Evolutionary conservation across 2,329 filamentous ascomycete genomes (phyloP).

Genomic region (Colletotrichum sp.): DNA sequence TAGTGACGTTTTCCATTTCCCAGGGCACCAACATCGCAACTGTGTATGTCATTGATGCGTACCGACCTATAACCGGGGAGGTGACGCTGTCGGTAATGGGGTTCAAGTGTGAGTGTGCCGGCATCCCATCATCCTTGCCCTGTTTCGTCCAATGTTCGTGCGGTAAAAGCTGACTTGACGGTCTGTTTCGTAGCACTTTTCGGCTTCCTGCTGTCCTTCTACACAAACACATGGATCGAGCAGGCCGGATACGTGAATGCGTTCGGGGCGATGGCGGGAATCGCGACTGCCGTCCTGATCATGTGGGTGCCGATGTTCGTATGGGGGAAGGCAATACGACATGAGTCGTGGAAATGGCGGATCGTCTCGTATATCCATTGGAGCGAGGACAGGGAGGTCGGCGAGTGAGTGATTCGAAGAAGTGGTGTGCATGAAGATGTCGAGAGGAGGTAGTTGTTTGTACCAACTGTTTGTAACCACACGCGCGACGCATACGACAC

Average conservation of each 20-base stretch:
- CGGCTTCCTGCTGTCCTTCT: constrained; percentile 64
- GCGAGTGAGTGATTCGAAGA: constrained; percentile 42
- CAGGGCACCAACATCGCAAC: constrained; percentile 61
- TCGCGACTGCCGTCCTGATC: constrained; percentile 50
- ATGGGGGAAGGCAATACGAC: constrained; percentile 54
- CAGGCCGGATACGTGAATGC: constrained; percentile 53
- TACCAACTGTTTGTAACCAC: background rate
- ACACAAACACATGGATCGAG: constrained; percentile 63
- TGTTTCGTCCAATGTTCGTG: background rate
- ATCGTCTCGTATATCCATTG: constrained; percentile 52
- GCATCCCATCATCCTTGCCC: background rate
- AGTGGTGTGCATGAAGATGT: background rate
- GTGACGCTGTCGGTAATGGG: constrained; percentile 56
- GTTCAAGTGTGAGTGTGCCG: constrained; percentile 55
- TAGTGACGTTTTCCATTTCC: constrained; percentile 60
- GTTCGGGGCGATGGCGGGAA: constrained; percentile 63
- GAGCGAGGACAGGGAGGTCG: constrained; percentile 58
- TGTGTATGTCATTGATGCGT: constrained; percentile 63
- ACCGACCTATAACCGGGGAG: constrained; percentile 62
- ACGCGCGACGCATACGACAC: background rate
- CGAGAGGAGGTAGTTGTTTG: background rate
- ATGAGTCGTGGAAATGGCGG: constrained; percentile 52
- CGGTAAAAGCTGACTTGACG: constrained; percentile 6
- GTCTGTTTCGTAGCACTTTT: constrained; percentile 46
- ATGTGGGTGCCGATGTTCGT: constrained; percentile 56